Base-by-base conservation (phyloP, 495 filamentous ascomycete species). In the Aspergillus nidulans region DNA sequence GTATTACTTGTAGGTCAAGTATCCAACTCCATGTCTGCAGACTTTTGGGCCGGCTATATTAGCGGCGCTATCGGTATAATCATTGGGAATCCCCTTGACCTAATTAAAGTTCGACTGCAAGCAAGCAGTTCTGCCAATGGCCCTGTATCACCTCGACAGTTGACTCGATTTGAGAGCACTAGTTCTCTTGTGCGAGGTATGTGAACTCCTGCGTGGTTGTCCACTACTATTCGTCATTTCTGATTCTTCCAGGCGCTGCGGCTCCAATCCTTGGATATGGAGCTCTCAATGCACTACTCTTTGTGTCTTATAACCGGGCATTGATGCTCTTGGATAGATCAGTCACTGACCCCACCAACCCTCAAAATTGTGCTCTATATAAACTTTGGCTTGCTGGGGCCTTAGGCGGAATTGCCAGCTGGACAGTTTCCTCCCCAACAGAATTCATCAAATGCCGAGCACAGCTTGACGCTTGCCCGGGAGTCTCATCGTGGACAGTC, bases 41-140 rank as follows among this genome's bases (percentile, higher is more conserved):
- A 92, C 70, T 95, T 94, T 72, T 92, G 85, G 86, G 86, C 82
- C 53, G 88, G 91, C 60, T 96, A 95, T 70, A 72, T 92, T 59
- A 90, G 86, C 62, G 91, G 91, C 16, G 89, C 85, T 48, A 76
- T 82, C 5, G 87, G 88, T 40, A 95, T 96, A 59, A 72, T 94
- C 32, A 85, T 96, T 51, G 91, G 91, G 55, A 95, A 94, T 58
- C 91, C 91, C 2, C 74, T 96, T 0, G 91, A 96, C 62, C 74
- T 95, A 2, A 75, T 94, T 61, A 96, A 96, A 74, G 88, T 91
- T 40, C 83, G 81, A 26, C 72, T 91, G 4, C 91, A 96, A 77
- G 85, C 89, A 42, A 76, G 77, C 30, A 58, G 63, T 15, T 54
- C 59, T 51, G 52, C 61, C 51, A 64, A 63, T 54, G 49, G 53